These are phyloP conservation scores for Leptographium radiaticola DNA, from an alignment of 2,329 filamentous ascomycete genomes.

Conservation along the genomic window DNA sequence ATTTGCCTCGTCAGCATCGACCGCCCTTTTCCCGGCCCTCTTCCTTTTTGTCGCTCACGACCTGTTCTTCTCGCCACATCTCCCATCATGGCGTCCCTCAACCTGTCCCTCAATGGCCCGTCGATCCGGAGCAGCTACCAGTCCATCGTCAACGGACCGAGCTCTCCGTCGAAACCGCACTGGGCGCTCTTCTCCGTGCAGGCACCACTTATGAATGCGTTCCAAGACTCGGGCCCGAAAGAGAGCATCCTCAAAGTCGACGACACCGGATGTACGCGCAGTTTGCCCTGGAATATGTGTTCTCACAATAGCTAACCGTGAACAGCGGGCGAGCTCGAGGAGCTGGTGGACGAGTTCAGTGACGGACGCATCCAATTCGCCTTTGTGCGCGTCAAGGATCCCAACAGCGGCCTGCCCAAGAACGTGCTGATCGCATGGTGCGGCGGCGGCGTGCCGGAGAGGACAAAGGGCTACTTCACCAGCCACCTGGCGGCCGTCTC, in stretches of 20 bases:
- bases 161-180: constrained; percentile 56
- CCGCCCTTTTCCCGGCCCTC: background rate
- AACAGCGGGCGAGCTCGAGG: constrained; percentile 75
- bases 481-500: constrained; percentile 83
- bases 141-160: constrained; percentile 40
- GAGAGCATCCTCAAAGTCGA: constrained; percentile 95
- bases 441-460: constrained; percentile 92
- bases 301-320: constrained; percentile 1
- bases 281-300: background rate
- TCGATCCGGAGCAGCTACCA: constrained; percentile 74
- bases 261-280: constrained; percentile 64
- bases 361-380: constrained; percentile 96
- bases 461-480: constrained; percentile 97
- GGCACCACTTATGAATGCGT: constrained; percentile 82
- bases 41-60: background rate
- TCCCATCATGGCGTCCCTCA: constrained; percentile 58
- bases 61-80: constrained; percentile 2
- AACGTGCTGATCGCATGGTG: constrained; percentile 92
- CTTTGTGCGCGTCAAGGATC: constrained; percentile 91
- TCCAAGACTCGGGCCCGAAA: constrained; percentile 74
- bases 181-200: constrained; percentile 94
- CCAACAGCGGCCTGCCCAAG: constrained; percentile 81
- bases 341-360: constrained; percentile 90
- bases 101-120: constrained; percentile 65
- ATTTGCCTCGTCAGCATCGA: background rate